A percentile compares a stretch with the other conserved stretches of the same genome.
Evolutionary conservation across 495 filamentous ascomycete species (phyloP).

Genomic region (Extremus antarcticus): DNA sequence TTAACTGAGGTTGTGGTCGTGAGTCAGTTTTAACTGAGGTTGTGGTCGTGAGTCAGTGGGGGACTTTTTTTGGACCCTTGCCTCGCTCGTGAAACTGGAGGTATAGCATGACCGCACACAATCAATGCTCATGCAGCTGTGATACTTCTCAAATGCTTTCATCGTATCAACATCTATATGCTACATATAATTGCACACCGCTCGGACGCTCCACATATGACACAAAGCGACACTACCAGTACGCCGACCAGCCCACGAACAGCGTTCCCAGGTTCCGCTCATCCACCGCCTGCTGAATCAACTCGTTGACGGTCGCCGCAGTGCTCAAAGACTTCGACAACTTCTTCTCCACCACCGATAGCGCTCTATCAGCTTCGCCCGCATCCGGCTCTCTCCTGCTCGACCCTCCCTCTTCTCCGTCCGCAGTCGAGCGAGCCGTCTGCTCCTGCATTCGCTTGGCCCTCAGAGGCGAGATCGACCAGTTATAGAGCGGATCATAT

Average conservation of each 20-base stretch:
- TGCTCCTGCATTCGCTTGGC: constrained; percentile 63
- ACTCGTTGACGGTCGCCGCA: constrained; percentile 85
- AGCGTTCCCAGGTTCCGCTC: constrained; percentile 85
- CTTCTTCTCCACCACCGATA: constrained; percentile 91
- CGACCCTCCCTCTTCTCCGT: constrained; percentile 28
- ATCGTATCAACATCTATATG: background rate
- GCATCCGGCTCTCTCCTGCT: constrained; percentile 52
- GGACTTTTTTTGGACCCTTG: no score
- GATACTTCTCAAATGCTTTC: no score
- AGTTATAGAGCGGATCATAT: constrained; percentile 91
- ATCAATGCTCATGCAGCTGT: no score
- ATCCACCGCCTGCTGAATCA: constrained; percentile 92
- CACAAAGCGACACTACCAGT: background rate
- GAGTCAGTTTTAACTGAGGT: no score
- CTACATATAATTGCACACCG: background rate
- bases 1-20: no score
- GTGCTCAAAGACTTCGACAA: constrained; percentile 87
- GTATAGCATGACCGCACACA: no score
- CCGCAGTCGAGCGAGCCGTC: constrained; percentile 40
- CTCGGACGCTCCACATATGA: background rate
- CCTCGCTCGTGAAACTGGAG: no score
- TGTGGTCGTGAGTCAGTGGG: no score
- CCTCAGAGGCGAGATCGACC: constrained; percentile 84
- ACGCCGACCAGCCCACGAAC: constrained; percentile 38
- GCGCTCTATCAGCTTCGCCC: constrained; percentile 80